Base-by-base conservation (phyloP, 1,284 basidiomycete genomes). In the Puccinia polysora region DNA sequence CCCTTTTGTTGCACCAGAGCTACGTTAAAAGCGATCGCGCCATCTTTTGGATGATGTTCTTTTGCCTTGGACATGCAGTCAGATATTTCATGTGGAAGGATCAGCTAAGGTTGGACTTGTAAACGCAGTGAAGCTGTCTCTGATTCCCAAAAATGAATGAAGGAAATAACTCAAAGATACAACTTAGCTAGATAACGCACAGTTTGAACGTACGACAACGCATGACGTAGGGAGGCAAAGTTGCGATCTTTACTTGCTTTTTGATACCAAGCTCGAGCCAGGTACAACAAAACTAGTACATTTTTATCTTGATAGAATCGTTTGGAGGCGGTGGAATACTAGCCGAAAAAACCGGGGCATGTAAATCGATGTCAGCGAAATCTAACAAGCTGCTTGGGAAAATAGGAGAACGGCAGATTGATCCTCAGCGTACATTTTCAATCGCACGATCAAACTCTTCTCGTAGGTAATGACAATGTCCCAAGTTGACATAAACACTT, bases 1-100 rank as follows among this genome's bases (percentile, higher is more conserved):
- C 89, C 88, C 80, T 95, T 95, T 80, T 97, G 93, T 80, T 93
- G 87, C 43, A 97, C 91, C 88, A 96, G 92, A 67, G 92, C 93
- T 77, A 96, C 89, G 80, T 97, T 97, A 81, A 94, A 97, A 50
- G 90, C 75, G 64, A 89, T 87, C 4, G 90, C 89, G 77, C 92
- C 91, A 82, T 97, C 93, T 72, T 83, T 84, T 0, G 91, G 91
- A 76, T 88, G 86, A 23, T 91, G 80, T 76, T 89, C 87, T 30
- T 89, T 83, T 0, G 92, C 91, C 58, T 60, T n/a, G 5, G 23
- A 34, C 23, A 36, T 1, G 25, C 30, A 28, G 89, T 93, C 74
- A 18, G 18, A 25, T 12, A 52, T 34, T n/a, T n/a, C n/a, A n/a
- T n/a, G n/a, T n/a, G n/a, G n/a, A n/a, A n/a, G n/a, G n/a, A n/a